phyloP scores from a whole-genome alignment of 1,284 basidiomycete species.

The Pseudozyma tsukubaensis region DNA sequence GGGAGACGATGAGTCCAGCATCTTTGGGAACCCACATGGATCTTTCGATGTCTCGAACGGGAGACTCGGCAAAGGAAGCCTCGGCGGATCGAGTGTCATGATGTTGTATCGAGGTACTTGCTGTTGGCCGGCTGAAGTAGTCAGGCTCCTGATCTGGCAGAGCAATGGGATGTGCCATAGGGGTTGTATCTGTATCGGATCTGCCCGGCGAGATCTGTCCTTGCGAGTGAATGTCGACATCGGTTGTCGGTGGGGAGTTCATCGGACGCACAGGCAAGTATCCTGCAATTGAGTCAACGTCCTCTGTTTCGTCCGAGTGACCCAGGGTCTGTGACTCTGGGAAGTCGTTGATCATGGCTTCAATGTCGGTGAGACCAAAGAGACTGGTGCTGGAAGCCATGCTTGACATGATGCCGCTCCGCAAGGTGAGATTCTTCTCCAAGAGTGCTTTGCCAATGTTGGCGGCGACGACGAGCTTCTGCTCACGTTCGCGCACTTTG shows the following conservation, averaged over 20 bases:
- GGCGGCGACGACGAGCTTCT: slow-evolving; percentile 60
- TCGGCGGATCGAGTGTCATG: not conserved
- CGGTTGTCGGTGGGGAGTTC: slow-evolving; percentile 56
- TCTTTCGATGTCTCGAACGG: not conserved
- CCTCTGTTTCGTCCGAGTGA: too few species aligned
- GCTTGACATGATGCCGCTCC: slow-evolving; percentile 51
- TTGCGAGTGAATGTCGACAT: slow-evolving; percentile 28
- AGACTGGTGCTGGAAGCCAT: slow-evolving; percentile 44
- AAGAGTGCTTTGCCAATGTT: slow-evolving; percentile 61
- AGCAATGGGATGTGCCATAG: slow-evolving; percentile 15
- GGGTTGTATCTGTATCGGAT: slow-evolving; percentile 28
- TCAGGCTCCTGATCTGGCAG: slow-evolving; percentile 12
- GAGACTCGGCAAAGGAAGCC: not conserved
- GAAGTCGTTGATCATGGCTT: slow-evolving; percentile 34
- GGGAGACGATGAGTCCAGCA: slow-evolving; percentile 36
- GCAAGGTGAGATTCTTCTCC: slow-evolving; percentile 60
- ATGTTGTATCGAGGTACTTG: not conserved
- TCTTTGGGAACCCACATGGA: slow-evolving; percentile 37
- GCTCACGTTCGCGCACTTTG: slow-evolving; percentile 59
- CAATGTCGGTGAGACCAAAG: slow-evolving; percentile 33
- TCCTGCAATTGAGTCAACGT: too few species aligned
- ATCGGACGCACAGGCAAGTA: slow-evolving; percentile 10
- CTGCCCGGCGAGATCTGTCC: slow-evolving; percentile 20
- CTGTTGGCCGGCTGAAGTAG: slow-evolving; percentile 28
- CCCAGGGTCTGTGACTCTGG: not conserved